These are phyloP conservation scores for Fusarium nanum DNA, from an alignment of 2,329 filamentous ascomycete genomes.

Conservation along the genomic window DNA sequence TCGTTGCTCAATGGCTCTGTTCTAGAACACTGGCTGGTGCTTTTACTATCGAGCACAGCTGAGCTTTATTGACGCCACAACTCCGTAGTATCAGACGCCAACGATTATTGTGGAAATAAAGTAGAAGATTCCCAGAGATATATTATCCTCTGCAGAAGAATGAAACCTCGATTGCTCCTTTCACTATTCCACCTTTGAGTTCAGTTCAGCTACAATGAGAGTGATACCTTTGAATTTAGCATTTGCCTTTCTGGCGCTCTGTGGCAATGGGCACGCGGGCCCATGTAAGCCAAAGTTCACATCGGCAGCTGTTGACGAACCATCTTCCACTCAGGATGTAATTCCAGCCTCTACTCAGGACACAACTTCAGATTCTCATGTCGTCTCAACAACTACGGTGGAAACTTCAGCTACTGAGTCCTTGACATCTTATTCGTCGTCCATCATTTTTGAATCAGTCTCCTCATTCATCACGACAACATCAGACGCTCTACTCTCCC, in stretches of 20 bases:
- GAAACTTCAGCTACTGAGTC: background rate
- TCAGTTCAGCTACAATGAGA: background rate
- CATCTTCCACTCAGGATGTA: background rate
- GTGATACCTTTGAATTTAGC: background rate
- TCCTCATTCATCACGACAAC: background rate
- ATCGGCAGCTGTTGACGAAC: background rate
- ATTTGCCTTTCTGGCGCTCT: background rate
- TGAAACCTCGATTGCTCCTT: no score
- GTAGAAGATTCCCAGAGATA: no score
- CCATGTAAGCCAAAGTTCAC: background rate
- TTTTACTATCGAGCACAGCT: background rate
- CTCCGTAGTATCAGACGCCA: accelerated
- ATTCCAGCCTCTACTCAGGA: background rate
- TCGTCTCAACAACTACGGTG: background rate
- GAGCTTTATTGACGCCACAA: background rate
- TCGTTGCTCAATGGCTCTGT: no score
- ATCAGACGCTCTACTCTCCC: background rate
- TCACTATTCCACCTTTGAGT: no score
- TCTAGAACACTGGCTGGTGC: no score
- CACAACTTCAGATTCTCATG: background rate
- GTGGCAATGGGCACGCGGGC: background rate
- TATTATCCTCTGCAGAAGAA: no score
- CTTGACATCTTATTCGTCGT: background rate
- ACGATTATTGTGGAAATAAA: background rate
- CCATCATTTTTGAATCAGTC: background rate